phyloP scores from a whole-genome alignment of 805 yeast genomes.

The Wickerhamomyces bisporus region DNA sequence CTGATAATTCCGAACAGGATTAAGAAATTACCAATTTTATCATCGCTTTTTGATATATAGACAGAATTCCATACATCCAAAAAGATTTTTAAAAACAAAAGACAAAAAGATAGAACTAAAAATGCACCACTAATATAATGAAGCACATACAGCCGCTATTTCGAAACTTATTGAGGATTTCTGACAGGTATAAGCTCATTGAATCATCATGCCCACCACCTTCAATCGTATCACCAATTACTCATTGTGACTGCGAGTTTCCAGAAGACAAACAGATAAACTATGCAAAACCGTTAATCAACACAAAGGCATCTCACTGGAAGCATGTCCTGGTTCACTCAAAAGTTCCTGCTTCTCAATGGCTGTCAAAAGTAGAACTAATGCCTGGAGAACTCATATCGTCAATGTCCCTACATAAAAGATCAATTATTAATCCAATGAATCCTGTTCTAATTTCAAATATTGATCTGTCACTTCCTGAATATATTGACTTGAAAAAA shows the following conservation, averaged over 20 bases:
- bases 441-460: slow-evolving; percentile 50
- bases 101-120: too few relatives aligned
- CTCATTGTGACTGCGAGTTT: slow-evolving; percentile 43
- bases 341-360: slow-evolving; percentile 31
- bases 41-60: too few relatives aligned
- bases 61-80: too few relatives aligned
- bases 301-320: slow-evolving; percentile 47
- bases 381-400: slow-evolving; percentile 39
- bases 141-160: slow-evolving; percentile 5
- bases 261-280: slow-evolving; percentile 42
- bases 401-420: slow-evolving; percentile 32
- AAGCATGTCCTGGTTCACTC: slow-evolving; percentile 53
- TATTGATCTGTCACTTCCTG: slow-evolving; percentile 27
- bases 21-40: too few relatives aligned
- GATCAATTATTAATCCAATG: slow-evolving; percentile 31
- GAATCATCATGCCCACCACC: slow-evolving; percentile 15
- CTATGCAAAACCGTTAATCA: slow-evolving; percentile 32
- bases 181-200: slow-evolving; percentile 15
- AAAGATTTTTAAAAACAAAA: too few relatives aligned
- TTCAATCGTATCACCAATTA: slow-evolving; percentile 19
- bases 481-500: background rate
- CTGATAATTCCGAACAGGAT: too few relatives aligned
- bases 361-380: slow-evolving; percentile 44
- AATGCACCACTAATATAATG: too few relatives aligned
- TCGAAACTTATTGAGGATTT: slow-evolving; percentile 5